phyloP scores from a whole-genome alignment of 2,329 filamentous ascomycete species.

The Endoconidiophora laricicola region DNA sequence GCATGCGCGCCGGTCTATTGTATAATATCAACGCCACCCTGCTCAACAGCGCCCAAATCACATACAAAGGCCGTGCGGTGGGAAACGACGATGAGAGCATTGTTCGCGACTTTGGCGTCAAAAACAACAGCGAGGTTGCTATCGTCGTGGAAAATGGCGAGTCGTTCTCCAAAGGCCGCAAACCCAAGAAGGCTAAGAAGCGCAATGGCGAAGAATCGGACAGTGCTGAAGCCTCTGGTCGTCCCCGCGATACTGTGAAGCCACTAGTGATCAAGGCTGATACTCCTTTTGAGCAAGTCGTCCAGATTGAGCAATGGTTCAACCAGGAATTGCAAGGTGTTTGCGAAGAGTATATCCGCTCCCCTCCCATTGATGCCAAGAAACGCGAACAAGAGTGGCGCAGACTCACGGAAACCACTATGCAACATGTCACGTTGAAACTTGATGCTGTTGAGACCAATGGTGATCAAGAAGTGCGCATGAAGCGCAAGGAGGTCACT shows the following conservation, averaged over 20 bases:
- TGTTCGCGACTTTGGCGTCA: constrained; percentile 44
- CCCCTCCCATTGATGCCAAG: constrained; percentile 47
- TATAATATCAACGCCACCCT: constrained; percentile 49
- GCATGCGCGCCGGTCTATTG: constrained; percentile 49
- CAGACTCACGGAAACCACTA: constrained; percentile 55
- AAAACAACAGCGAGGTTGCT: constrained; percentile 43
- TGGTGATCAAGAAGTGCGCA: constrained; percentile 47
- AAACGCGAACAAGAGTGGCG: constrained; percentile 60
- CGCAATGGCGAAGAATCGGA: constrained; percentile 16
- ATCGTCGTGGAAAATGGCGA: constrained; percentile 10
- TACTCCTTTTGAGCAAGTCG: constrained; percentile 41
- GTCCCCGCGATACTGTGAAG: not conserved
- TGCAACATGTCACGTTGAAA: constrained; percentile 63
- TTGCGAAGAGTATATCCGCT: constrained; percentile 42
- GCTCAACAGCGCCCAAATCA: constrained; percentile 46
- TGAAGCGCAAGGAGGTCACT: constrained; percentile 55
- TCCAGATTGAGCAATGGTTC: constrained; percentile 49
- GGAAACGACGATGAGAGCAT: constrained; percentile 22
- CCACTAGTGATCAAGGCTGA: not conserved
- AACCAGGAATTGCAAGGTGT: constrained; percentile 46
- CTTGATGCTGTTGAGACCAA: constrained; percentile 60
- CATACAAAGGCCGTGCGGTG: constrained; percentile 36
- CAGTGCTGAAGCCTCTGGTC: not conserved
- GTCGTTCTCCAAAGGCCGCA: constrained; percentile 21
- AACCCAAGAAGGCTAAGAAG: constrained; percentile 27